Conservation (phyloP, 495 filamentous ascomycete species). For the Penicillium dipodomyicola region DNA sequence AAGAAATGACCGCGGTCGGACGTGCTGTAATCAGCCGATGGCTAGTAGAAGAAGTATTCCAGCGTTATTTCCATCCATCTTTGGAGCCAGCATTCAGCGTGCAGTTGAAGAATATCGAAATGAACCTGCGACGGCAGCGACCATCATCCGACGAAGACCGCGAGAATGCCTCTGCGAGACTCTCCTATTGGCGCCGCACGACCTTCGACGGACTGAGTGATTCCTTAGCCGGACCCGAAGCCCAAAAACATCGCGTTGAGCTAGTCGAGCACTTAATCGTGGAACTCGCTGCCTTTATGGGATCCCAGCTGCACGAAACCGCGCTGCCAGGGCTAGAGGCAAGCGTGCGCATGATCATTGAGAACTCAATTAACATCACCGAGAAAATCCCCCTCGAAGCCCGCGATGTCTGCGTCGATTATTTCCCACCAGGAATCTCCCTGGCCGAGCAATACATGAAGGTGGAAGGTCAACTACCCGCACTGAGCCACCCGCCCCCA, state of each 20-base stretch:
- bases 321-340: conserved; percentile 73
- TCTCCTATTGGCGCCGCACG: conserved; percentile 89
- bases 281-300: conserved; percentile 67
- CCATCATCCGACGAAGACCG: conserved; percentile 78
- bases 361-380: conserved; percentile 83
- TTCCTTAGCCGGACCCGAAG: conserved; percentile 61
- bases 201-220: conserved; percentile 88
- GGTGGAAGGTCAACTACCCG: conserved; percentile 71
- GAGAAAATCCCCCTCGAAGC: conserved; percentile 87
- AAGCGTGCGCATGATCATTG: conserved; percentile 86
- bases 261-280: conserved; percentile 68
- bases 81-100: conserved; percentile 71
- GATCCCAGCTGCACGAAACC: conserved; percentile 70
- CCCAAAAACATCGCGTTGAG: conserved; percentile 57
- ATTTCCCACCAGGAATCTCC: conserved; percentile 68
- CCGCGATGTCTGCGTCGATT: conserved; percentile 83
- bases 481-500: conserved; percentile 57
- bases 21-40: conserved; percentile 85
- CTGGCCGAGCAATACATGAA: conserved; percentile 77
- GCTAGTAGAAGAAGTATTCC: conserved; percentile 88
- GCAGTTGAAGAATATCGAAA: conserved; percentile 82
- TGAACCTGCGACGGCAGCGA: conserved; percentile 75
- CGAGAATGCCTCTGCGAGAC: conserved; percentile 80
- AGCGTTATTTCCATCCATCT: conserved; percentile 86
- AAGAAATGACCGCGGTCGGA: conserved; percentile 97